Evolutionary conservation across 768 basidiomycete genomes (phyloP).

Genomic region (Lactarius deliciosus): DNA sequence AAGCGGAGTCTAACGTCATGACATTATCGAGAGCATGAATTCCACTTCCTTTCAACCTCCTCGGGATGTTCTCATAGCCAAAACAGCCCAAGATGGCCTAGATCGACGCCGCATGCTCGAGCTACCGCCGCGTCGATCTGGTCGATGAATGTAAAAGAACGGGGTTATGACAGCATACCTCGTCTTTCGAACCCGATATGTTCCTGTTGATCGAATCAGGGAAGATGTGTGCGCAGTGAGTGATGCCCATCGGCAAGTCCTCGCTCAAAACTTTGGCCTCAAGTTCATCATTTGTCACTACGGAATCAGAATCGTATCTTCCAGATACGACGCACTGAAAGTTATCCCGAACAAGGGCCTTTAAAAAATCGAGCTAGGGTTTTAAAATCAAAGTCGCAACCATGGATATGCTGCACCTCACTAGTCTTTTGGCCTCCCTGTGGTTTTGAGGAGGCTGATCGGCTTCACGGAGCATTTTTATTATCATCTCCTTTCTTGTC

Average conservation of each 20-base stretch:
- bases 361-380: not conserved
- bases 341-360: not conserved
- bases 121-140: not conserved
- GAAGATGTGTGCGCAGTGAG: not conserved
- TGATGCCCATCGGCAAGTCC: not conserved
- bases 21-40: not conserved
- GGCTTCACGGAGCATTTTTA: not conserved
- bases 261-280: not conserved
- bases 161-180: not conserved
- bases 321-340: not conserved
- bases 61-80: not conserved
- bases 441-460: not conserved
- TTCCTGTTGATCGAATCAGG: not conserved
- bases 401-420: not conserved
- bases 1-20: not conserved
- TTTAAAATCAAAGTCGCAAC: not conserved
- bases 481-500: not conserved
- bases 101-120: not conserved
- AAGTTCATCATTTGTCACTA: not conserved
- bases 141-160: not conserved
- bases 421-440: not conserved
- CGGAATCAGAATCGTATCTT: not conserved
- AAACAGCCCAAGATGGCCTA: not conserved
- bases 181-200: not conserved
- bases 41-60: not conserved